Percentiles rank a stretch among this genome's conserved stretches.
These are phyloP conservation scores for Ganoderma multipileum DNA, from an alignment of 1,284 basidiomycete species.

Conservation along the genomic window DNA sequence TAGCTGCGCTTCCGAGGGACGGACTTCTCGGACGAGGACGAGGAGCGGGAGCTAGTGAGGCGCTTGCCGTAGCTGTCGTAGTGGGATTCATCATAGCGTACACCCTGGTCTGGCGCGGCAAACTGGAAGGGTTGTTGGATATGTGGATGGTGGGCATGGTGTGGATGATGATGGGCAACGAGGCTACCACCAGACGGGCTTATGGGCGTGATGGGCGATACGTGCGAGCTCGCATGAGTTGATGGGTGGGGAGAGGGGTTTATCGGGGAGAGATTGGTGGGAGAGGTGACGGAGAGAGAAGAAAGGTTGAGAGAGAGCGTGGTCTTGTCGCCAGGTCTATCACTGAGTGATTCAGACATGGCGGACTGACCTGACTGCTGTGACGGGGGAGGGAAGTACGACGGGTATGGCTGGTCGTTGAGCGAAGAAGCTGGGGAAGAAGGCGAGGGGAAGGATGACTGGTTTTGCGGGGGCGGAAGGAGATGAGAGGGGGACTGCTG, in stretches of 20 bases:
- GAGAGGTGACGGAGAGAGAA: slow-evolving; percentile 66
- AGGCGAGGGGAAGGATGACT: slow-evolving; percentile 45
- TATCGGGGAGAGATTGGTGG: slow-evolving; percentile 67
- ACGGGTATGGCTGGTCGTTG: slow-evolving; percentile 41
- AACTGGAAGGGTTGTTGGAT: slow-evolving; percentile 52
- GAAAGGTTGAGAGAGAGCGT: slow-evolving; percentile 72
- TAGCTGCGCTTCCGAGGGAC: slow-evolving; percentile 69
- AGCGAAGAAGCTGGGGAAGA: slow-evolving; percentile 43
- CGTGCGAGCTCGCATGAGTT: slow-evolving; percentile 41
- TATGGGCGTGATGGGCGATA: slow-evolving; percentile 66
- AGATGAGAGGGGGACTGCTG: slow-evolving; percentile 40
- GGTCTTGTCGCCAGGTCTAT: slow-evolving; percentile 40
- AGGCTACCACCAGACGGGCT: slow-evolving; percentile 51
- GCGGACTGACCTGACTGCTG: slow-evolving; percentile 37
- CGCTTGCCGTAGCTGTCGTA: slow-evolving; percentile 41
- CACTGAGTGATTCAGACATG: slow-evolving; percentile 34
- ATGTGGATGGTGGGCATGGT: slow-evolving; percentile 39
- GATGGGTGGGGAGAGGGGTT: slow-evolving; percentile 52
- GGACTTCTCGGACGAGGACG: slow-evolving; percentile 54
- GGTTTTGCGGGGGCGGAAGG: slow-evolving; percentile 41
- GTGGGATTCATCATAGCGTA: slow-evolving; percentile 43
- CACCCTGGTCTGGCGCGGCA: slow-evolving; percentile 42
- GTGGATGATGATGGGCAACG: slow-evolving; percentile 38
- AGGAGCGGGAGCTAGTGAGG: slow-evolving; percentile 43
- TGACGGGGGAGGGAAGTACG: slow-evolving; percentile 37